These are phyloP conservation scores for Kwoniella sp. DNA, from an alignment of 768 basidiomycete species.

Conservation along the genomic window DNA sequence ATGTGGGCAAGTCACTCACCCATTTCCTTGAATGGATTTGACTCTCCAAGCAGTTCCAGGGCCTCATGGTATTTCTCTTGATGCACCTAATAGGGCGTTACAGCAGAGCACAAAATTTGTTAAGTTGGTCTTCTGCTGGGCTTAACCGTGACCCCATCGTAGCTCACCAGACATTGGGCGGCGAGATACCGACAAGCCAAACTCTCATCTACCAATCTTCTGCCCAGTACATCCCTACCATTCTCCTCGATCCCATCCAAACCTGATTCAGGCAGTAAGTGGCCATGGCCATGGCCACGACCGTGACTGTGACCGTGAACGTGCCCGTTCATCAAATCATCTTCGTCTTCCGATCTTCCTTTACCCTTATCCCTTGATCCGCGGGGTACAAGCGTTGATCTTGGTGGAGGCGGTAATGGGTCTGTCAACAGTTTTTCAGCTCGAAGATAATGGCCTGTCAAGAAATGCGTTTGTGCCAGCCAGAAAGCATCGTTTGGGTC, in stretches of 20 bases:
- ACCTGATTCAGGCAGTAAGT: background rate
- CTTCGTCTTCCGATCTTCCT: constrained; percentile 31
- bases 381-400: constrained; percentile 1
- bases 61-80: constrained; percentile 92
- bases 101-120: too few species aligned
- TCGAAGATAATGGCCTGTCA: constrained; percentile 91
- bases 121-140: too few species aligned
- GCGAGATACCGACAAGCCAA: constrained; percentile 94
- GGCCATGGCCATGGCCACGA: constrained; percentile 19
- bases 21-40: constrained; percentile 79
- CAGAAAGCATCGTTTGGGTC: constrained; percentile 99
- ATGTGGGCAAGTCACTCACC: constrained; percentile 60
- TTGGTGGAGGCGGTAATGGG: constrained; percentile 67
- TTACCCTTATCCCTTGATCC: constrained; percentile 47
- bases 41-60: constrained; percentile 86
- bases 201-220: constrained; percentile 84
- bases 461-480: constrained; percentile 96
- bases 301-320: constrained; percentile 17
- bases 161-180: constrained; percentile 82
- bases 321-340: constrained; percentile 24
- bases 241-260: background rate
- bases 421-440: constrained; percentile 87
- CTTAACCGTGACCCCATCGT: too few species aligned
- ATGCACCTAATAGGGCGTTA: constrained; percentile 63
- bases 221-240: constrained; percentile 58